These are phyloP conservation scores for Lanmaoa pseudosensibilis DNA, from an alignment of 768 basidiomycete genomes.

Conservation along the genomic window DNA sequence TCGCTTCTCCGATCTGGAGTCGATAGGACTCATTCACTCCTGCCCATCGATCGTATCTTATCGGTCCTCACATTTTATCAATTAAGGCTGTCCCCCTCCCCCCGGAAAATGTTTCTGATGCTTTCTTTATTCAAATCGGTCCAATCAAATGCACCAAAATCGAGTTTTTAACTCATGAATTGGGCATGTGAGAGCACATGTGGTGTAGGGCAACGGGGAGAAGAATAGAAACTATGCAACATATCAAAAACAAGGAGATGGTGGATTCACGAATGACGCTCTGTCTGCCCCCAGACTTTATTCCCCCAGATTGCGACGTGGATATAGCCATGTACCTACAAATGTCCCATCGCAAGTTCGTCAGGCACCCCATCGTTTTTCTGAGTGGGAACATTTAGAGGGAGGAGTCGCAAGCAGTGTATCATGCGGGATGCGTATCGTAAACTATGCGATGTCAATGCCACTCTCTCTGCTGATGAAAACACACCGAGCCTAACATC, in stretches of 20 bases:
- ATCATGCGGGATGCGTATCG: not conserved
- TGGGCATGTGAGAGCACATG: slow-evolving; percentile 23
- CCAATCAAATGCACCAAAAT: not conserved
- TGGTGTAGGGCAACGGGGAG: slow-evolving; percentile 15
- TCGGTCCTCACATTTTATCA: too few relatives aligned
- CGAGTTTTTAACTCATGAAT: slow-evolving; percentile 10
- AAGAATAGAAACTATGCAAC: slow-evolving; percentile 7
- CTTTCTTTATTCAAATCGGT: not conserved
- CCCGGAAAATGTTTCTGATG: not conserved
- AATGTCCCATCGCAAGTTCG: too few relatives aligned
- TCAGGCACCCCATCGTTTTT: not conserved
- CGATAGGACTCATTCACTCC: too few relatives aligned
- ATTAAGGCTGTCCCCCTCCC: too few relatives aligned
- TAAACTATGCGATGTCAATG: not conserved
- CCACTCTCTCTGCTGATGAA: too few relatives aligned
- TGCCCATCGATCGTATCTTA: too few relatives aligned
- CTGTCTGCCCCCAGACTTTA: slow-evolving; percentile 5
- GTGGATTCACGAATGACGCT: slow-evolving; percentile 1
- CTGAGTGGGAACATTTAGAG: too few relatives aligned
- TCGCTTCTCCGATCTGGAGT: too few relatives aligned
- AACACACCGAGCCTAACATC: too few relatives aligned
- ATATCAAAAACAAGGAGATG: slow-evolving; percentile 9
- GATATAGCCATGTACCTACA: slow-evolving; percentile 9
- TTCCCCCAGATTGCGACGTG: slow-evolving; percentile 13
- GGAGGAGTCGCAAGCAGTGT: not conserved